Base-by-base conservation (phyloP, 768 basidiomycete genomes). In the Lyophyllum decastes region DNA sequence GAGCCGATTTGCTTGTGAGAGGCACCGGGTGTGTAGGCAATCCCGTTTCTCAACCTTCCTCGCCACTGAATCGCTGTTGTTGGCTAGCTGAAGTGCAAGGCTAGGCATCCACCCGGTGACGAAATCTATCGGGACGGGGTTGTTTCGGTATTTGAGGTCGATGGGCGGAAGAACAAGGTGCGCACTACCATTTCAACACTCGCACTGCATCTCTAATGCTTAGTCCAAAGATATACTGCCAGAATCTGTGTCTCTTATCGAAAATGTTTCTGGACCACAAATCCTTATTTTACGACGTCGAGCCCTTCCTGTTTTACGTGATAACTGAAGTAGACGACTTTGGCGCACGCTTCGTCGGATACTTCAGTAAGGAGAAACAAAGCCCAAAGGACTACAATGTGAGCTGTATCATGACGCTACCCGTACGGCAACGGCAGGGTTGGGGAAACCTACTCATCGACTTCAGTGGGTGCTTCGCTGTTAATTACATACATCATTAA, bases 191-290 rank as follows among this genome's bases (percentile, higher is more conserved):
- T 9, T 12, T 40, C 57, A 51, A 53, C 56, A 46, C 30, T 38
- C 34, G 4, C 14, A 25, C 44, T 17, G 44, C 35, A 24, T 54
- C 57, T 8, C 25, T 63, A 35, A 62, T 55, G 19, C 62, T 52
- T 55, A 52, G 11, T 53, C 56, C 52, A 47, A 68, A 94, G 92
- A 98, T 98, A 67, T 99, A 98, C 72, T 98, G 97, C 71, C 97
- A 99, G 71, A 98, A 99, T 72, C 83, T 99, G 25, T 98, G 96
- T 73, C 80, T 98, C 58, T 81, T 98, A 38, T 96, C 96, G 57
- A 98, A 97, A 73, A 98, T 98, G 95, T 98, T 98, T 74, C 84
- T 98, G 64, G 94, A 98, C 71, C 95, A 97, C 78, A 98, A 98
- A 73, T 98, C 95, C 17, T 84, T 98, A 49, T 98, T 98, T 74